These are phyloP conservation scores for Talaromyces amestolkiae DNA, from an alignment of 2,329 filamentous ascomycete genomes.

Conservation along the genomic window DNA sequence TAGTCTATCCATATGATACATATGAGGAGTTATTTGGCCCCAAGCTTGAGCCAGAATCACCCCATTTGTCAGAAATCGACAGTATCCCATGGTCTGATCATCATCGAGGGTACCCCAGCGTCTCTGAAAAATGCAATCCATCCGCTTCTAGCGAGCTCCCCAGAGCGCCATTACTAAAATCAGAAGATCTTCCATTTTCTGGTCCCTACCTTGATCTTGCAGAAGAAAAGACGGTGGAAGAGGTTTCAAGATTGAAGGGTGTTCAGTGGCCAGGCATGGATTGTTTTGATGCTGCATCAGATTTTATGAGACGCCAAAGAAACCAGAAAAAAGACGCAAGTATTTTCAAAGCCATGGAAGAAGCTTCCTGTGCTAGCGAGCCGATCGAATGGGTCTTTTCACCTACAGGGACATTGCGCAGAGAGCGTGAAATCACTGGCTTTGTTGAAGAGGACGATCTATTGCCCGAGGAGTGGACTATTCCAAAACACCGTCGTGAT, in stretches of 20 bases:
- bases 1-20: background rate
- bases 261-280: conserved; percentile 53
- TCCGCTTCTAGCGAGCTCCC: background rate
- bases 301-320: conserved; percentile 48
- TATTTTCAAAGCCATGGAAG: conserved; percentile 47
- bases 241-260: conserved; percentile 47
- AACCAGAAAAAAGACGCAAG: conserved; percentile 53
- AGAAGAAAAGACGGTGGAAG: conserved; percentile 35
- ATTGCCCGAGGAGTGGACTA: conserved; percentile 45
- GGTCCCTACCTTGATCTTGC: conserved; percentile 23
- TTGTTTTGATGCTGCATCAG: conserved; percentile 51
- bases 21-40: background rate
- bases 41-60: conserved; percentile 11
- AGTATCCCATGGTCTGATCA: background rate
- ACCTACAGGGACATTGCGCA: conserved; percentile 42
- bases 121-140: background rate
- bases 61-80: background rate
- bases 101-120: background rate
- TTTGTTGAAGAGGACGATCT: conserved; percentile 49
- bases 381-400: conserved; percentile 50
- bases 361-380: conserved; percentile 44
- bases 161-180: conserved; percentile 13
- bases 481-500: conserved; percentile 35
- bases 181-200: conserved; percentile 25
- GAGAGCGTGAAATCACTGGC: conserved; percentile 48